Evolutionary conservation across 306 rosid species (phyloP), one percentile per base, ranked within the genome.

Genomic region (Acacia crassicarpa): DNA sequence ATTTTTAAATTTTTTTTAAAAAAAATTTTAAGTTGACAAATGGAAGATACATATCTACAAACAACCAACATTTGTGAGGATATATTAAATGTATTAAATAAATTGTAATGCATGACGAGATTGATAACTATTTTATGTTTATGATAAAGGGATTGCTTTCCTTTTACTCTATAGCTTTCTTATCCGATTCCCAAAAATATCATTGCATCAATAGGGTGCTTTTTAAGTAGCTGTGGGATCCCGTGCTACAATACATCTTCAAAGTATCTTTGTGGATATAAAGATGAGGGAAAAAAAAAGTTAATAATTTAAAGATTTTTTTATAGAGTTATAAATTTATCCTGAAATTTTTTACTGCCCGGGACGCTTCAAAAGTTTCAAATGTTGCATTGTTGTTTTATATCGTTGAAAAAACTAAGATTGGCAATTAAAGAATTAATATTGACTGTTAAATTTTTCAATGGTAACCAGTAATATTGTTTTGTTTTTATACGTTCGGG

Each of bases 301-400:
- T 16, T 16, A 51, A 51, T 1, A 51, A 6, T 16, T 51, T 51
- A 17, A 48, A 48, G 1, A 0, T 48, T 48, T 46, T 46, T 13
- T 0, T 46, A 4, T 5, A 35, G 7, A 5, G 1, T 0, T 35
- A 0, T 33, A 35, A 35, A 5, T 35, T 35, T 35, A 0, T 35
- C 7, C 40, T 5, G 0, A 35, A 35, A 0, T 0, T 4, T 35
- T 5, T 4, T 35, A 3, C 1, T 35, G 8, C 5, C 41, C 0
- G 0, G 1, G 1, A 33, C 1, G 1, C 0, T 0, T 1, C 0
- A 0, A 6, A 38, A 38, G 1, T 38, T 38, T 38, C 6, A 38
- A 38, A 38, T 0, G 1, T 38, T 0, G 0, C 8, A 35, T 4
- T 35, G 5, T 5, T 5, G 1, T 0, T 0, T 38, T 38, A 38